A percentile compares a stretch with the other conserved stretches of the same genome.
phyloP scores from a whole-genome alignment of 345 rosid species.

The Acer yangbiense region DNA sequence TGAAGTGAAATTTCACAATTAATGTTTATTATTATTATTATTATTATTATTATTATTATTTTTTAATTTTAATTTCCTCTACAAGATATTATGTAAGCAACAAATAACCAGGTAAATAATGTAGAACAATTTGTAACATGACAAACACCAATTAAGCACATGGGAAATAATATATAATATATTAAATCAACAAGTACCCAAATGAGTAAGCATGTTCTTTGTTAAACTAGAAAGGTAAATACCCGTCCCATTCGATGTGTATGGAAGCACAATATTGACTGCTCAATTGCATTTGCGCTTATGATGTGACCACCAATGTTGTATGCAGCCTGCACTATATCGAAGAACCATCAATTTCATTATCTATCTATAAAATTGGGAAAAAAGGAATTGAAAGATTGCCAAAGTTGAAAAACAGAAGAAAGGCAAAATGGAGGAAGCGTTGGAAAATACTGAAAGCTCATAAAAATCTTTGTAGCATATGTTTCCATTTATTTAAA shows the following conservation, averaged over 20 bases:
- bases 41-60: too few relatives aligned
- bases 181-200: background rate
- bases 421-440: background rate
- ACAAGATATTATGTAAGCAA: background rate
- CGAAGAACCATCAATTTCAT: conserved; percentile 35
- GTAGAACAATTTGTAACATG: background rate
- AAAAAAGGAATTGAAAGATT: background rate
- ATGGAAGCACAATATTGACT: conserved; percentile 70
- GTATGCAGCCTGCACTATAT: conserved; percentile 86
- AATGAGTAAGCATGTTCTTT: background rate
- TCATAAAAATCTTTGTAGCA: background rate
- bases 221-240: conserved; percentile 25
- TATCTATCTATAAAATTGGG: background rate
- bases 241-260: conserved; percentile 80
- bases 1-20: background rate
- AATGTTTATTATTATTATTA: too few relatives aligned
- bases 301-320: conserved; percentile 79
- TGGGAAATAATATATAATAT: background rate
- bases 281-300: conserved; percentile 85
- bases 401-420: background rate
- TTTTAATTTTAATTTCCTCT: background rate
- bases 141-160: background rate
- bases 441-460: background rate
- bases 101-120: background rate
- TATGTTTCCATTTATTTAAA: background rate